These are phyloP conservation scores for Oenanthe javanica DNA, from an alignment of 140 eudicot species.

Conservation along the genomic window DNA sequence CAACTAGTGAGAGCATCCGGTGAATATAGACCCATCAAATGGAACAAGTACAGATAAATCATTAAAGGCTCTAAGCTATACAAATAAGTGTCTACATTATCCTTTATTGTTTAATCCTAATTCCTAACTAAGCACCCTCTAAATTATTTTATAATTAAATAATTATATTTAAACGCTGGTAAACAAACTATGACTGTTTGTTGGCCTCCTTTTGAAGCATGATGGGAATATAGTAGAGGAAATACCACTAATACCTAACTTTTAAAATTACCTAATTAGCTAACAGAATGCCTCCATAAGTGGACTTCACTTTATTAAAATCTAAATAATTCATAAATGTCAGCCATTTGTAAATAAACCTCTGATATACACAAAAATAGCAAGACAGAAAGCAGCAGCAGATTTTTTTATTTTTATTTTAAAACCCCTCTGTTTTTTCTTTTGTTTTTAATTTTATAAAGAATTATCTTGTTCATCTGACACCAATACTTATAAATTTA, in stretches of 20 bases:
- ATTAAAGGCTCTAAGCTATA: not conserved
- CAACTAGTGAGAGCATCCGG: not conserved
- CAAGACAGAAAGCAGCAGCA: slow-evolving; percentile 1
- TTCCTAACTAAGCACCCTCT: slow-evolving; percentile 20
- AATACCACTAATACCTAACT: not conserved
- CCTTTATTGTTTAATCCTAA: not conserved
- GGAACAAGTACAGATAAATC: not conserved
- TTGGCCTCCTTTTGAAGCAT: not conserved
- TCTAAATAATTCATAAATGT: not conserved
- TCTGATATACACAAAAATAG: not conserved
- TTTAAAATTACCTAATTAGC: not conserved
- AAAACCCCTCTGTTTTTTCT: not conserved
- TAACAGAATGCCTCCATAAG: not conserved
- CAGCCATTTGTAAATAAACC: not conserved
- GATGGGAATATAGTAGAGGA: not conserved
- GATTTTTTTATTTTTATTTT: not conserved
- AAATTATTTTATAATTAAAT: too few relatives aligned
- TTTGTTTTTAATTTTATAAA: not conserved
- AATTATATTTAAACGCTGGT: too few relatives aligned
- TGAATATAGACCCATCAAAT: not conserved
- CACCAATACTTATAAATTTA: slow-evolving; percentile 21
- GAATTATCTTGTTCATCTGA: slow-evolving; percentile 24
- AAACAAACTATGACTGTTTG: too few relatives aligned
- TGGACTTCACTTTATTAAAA: not conserved
- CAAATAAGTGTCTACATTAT: too few relatives aligned